These are phyloP conservation scores for Dryas integrifolia DNA, from an alignment of 331 rosid genomes.

Conservation along the genomic window DNA sequence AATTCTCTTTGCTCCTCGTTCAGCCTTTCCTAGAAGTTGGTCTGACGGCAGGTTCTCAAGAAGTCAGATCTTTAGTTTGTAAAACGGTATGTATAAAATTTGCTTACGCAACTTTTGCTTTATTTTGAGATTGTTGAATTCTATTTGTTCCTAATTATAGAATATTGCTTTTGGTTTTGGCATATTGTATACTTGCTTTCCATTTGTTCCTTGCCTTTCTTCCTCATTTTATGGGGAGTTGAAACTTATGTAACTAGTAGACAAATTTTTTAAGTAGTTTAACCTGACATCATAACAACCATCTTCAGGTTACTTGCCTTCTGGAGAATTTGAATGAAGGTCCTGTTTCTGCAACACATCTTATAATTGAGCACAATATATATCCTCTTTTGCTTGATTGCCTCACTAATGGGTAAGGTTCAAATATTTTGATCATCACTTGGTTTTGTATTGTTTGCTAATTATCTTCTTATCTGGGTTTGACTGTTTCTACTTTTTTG, in stretches of 20 bases:
- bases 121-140: neutral
- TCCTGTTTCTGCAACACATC: conserved; percentile 35
- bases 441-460: neutral
- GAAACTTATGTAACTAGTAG: neutral
- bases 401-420: conserved; percentile 71
- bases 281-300: conserved; percentile 19
- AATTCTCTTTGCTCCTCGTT: conserved; percentile 27
- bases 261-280: neutral
- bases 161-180: neutral
- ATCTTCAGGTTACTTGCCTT: conserved; percentile 65
- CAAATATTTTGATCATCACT: neutral
- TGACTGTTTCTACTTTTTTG: neutral
- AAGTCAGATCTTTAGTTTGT: conserved; percentile 76
- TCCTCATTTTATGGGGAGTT: neutral
- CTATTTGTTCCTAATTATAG: neutral
- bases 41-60: conserved; percentile 73
- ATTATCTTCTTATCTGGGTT: neutral
- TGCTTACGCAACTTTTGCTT: neutral
- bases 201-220: neutral
- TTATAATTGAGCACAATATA: conserved; percentile 49
- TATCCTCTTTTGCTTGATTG: conserved; percentile 85
- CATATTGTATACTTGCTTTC: neutral
- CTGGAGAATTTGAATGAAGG: conserved; percentile 50
- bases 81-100: conserved; percentile 56
- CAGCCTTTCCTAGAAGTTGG: conserved; percentile 89